Conservation (phyloP, 768 basidiomycete species). For the Termitomyces sp. region DNA sequence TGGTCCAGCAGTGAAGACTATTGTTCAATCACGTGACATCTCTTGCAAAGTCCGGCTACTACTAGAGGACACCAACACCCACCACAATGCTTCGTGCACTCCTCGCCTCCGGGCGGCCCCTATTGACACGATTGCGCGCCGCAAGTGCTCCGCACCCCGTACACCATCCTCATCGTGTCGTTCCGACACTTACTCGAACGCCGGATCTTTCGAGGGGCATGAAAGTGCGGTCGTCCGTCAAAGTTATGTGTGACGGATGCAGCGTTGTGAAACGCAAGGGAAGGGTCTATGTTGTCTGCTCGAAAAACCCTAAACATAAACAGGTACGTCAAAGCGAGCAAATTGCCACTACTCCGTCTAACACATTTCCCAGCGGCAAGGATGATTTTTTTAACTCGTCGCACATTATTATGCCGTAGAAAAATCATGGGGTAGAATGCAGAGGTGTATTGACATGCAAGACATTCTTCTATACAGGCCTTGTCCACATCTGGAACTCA, state of each 20-base stretch:
- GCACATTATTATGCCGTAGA: neutral
- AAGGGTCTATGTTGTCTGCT: slow-evolving; percentile 88
- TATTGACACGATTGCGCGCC: slow-evolving; percentile 47
- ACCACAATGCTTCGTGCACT: slow-evolving; percentile 60
- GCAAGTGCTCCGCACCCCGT: slow-evolving; percentile 27
- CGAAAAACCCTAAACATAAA: slow-evolving; percentile 95
- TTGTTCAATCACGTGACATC: slow-evolving; percentile 3
- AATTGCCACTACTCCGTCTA: neutral
- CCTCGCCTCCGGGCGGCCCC: slow-evolving; percentile 57
- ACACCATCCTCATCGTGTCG: slow-evolving; percentile 26
- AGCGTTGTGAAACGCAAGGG: slow-evolving; percentile 86
- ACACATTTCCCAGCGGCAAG: slow-evolving; percentile 52
- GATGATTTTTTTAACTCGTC: slow-evolving; percentile 30
- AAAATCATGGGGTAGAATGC: neutral
- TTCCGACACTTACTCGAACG: slow-evolving; percentile 18
- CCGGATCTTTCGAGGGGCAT: slow-evolving; percentile 66
- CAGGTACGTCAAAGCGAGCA: slow-evolving; percentile 55
- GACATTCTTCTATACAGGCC: slow-evolving; percentile 22
- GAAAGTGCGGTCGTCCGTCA: slow-evolving; percentile 96
- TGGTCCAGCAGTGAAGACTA: slow-evolving; percentile 6
- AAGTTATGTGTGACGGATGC: slow-evolving; percentile 94
- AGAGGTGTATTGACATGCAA: neutral
- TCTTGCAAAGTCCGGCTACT: neutral
- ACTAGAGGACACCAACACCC: neutral
- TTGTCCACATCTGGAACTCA: slow-evolving; percentile 96